Evolutionary conservation across 176 grass and related monocot species (phyloP), one percentile per base, ranked within the genome.

Genomic region (Oryza meridionalis): DNA sequence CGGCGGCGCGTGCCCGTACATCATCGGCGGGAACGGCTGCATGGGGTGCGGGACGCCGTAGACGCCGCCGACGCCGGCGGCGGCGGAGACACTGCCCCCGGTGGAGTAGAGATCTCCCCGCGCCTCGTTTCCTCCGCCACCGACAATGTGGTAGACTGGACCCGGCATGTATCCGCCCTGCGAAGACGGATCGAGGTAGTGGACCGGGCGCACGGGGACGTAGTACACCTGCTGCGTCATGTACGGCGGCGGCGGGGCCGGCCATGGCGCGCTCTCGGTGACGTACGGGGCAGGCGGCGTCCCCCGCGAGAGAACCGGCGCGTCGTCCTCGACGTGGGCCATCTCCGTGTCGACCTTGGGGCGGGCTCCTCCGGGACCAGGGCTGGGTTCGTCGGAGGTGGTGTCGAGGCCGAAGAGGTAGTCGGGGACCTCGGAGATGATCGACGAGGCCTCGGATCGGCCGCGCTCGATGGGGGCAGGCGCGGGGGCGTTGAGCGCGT

Each of bases 351-450:
- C 77, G 70, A 88, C 72, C 47, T 89, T 87, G 64, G 46, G 47
- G 43, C 63, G 84, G 47, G 75, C 5, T 5, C 70, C 71, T 5
- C 70, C 71, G 15, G 50, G 10, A 9, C 24, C 42, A 25, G 76
- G 81, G 87, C 58, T 72, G 68, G 73, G 90, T 59, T 89, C 88
- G 53, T 94, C 90, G 86, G 88, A 90, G 40, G 84, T 68, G n/a
- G 74, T 83, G 17, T 97, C 94, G 58, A 91, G 76, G 86, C 92
- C 84, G 74, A 92, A 85, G 88, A 92, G 90, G 79, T 90, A 97
- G 88, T 97, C 94, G 3, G 90, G 90, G 9, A 88, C 70, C 79
- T 92, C 94, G 9, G 94, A 97, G 51, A 90, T 29, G 66, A 97
- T 76, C 65, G 90, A 88, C 1, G 92, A 94, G 1, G 88, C 90